Evolutionary conservation across 805 yeast genomes (phyloP).

Genomic region (Kodamaea laetipori): DNA sequence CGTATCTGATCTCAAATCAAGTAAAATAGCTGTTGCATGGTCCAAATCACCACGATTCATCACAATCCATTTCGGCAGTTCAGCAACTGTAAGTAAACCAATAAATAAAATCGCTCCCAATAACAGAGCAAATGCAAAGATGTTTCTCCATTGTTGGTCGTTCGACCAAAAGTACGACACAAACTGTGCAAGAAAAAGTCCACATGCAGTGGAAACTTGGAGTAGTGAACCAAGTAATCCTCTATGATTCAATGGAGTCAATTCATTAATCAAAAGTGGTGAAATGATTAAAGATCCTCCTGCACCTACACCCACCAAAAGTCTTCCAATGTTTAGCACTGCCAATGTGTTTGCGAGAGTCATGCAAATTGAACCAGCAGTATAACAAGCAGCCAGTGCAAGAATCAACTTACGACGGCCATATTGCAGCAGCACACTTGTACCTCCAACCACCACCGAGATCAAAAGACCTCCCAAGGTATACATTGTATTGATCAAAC

Average conservation of each 20-base stretch:
- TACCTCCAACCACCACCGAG: slow-evolving; percentile 32
- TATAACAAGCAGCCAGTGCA: slow-evolving; percentile 15
- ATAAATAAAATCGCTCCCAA: slow-evolving; percentile 32
- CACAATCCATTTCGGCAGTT: slow-evolving; percentile 48
- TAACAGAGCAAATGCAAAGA: slow-evolving; percentile 29
- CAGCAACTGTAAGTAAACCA: slow-evolving; percentile 36
- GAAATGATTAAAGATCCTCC: slow-evolving; percentile 43
- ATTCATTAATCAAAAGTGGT: slow-evolving; percentile 42
- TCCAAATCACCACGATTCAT: slow-evolving; percentile 29
- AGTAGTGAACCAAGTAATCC: slow-evolving; percentile 44
- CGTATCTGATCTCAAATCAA: slow-evolving; percentile 31
- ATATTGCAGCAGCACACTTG: slow-evolving; percentile 21
- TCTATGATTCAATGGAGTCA: slow-evolving; percentile 41
- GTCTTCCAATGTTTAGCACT: slow-evolving; percentile 33
- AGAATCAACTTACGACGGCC: slow-evolving; percentile 30
- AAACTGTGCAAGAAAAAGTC: slow-evolving; percentile 38
- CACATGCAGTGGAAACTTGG: slow-evolving; percentile 42
- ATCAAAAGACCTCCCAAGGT: slow-evolving; percentile 40
- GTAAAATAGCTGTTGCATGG: slow-evolving; percentile 32
- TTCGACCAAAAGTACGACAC: slow-evolving; percentile 36
- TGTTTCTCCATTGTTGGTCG: slow-evolving; percentile 39
- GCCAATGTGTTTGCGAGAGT: slow-evolving; percentile 22
- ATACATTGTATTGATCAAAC: slow-evolving; percentile 36
- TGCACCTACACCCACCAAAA: slow-evolving; percentile 40
- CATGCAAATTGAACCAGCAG: slow-evolving; percentile 33